These are phyloP conservation scores for Capniomyces stellatus DNA, from an alignment of 371 early-diverging fungal species.

Conservation along the genomic window DNA sequence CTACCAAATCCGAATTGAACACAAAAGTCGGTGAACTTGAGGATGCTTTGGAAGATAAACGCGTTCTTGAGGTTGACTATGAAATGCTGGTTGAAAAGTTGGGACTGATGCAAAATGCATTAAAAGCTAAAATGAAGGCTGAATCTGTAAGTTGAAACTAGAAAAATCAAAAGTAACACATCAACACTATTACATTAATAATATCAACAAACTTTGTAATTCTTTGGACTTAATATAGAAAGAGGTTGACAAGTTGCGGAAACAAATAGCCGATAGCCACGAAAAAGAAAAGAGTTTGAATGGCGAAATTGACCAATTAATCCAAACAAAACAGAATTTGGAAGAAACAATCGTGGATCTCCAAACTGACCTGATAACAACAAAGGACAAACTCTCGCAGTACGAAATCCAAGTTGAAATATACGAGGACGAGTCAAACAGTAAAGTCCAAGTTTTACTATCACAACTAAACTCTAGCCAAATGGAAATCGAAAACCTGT, in stretches of 20 bases:
- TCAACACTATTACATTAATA: too few species aligned
- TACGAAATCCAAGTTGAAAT: constrained; percentile 13
- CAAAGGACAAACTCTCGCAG: constrained; percentile 11
- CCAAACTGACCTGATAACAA: constrained; percentile 11
- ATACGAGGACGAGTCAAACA: constrained; percentile 7
- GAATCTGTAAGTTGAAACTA: too few species aligned
- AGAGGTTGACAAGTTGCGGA: constrained; percentile 21
- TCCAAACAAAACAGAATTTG: neutral
- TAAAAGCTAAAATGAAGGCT: constrained; percentile 26
- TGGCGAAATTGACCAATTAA: neutral
- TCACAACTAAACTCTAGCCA: constrained; percentile 4
- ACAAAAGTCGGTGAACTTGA: constrained; percentile 8
- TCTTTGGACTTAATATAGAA: too few species aligned
- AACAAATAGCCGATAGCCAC: constrained; percentile 4
- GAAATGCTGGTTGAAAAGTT: constrained; percentile 23
- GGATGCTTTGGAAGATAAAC: constrained; percentile 12
- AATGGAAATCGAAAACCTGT: constrained; percentile 6
- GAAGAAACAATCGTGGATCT: constrained; percentile 1
- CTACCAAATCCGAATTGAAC: too few species aligned
- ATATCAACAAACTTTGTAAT: too few species aligned
- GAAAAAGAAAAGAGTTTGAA: constrained; percentile 1
- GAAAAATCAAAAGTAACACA: too few species aligned
- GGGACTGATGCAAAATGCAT: constrained; percentile 24
- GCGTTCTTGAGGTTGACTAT: constrained; percentile 19
- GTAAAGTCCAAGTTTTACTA: constrained; percentile 5